A percentile compares a stretch with the other conserved stretches of the same genome.
Evolutionary conservation across 345 rosid species (phyloP).

Genomic region (Eucalyptus grandis): DNA sequence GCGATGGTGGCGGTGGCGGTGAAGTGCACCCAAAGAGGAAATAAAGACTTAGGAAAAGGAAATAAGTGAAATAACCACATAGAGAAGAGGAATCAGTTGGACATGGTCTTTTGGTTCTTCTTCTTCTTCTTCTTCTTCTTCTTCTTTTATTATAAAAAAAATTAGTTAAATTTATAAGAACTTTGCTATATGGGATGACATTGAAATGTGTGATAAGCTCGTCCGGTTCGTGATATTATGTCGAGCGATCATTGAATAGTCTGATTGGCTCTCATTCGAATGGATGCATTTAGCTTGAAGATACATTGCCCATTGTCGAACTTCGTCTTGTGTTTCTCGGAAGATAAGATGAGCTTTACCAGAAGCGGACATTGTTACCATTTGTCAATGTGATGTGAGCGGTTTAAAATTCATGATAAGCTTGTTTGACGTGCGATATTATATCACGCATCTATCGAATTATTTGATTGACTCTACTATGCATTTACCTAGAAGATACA

Average conservation of each 20-base stretch:
- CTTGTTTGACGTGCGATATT: too few species aligned
- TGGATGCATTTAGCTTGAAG: not conserved
- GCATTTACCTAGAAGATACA: not conserved
- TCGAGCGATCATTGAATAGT: not conserved
- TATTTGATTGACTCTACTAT: too few species aligned
- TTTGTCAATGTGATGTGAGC: not conserved
- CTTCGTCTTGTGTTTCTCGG: rapidly evolving
- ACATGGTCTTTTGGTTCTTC: not conserved
- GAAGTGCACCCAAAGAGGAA: not conserved
- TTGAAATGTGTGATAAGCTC: not conserved
- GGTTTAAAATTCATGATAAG: too few species aligned
- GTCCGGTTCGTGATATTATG: rapidly evolving
- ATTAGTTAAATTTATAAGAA: too few species aligned
- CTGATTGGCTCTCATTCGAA: rapidly evolving
- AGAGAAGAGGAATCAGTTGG: not conserved
- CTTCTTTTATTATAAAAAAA: too few species aligned
- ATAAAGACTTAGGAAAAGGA: not conserved
- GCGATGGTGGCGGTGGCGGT: too few species aligned
- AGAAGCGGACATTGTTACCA: not conserved
- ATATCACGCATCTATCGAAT: rapidly evolving
- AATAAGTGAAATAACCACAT: not conserved
- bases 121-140: too few species aligned
- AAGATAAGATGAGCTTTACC: too few species aligned
- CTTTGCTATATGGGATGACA: too few species aligned
- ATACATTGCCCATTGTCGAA: rapidly evolving